Percentiles rank a stretch among this genome's conserved stretches.
Conservation (phyloP, 2,329 filamentous ascomycete genomes). For the Lachnellula willkommii region DNA sequence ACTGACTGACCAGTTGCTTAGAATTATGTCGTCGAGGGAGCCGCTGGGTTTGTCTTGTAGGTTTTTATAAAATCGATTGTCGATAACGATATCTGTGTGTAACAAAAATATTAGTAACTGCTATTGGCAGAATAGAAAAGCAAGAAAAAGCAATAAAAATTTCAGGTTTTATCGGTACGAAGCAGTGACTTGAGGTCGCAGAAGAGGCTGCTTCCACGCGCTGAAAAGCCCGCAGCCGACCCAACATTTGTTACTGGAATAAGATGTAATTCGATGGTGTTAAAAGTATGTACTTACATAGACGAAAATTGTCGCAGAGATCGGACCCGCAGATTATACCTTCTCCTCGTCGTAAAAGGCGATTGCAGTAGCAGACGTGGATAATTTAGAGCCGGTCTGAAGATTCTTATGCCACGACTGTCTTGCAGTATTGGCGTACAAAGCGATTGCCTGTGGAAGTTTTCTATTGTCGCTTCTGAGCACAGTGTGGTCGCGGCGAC, state of each 20-base stretch:
- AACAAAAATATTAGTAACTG: constrained; percentile 28
- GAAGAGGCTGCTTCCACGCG: neutral
- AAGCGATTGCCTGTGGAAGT: constrained; percentile 12
- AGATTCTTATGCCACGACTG: constrained; percentile 15
- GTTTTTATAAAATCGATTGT: constrained; percentile 13
- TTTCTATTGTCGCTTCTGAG: constrained; percentile 17
- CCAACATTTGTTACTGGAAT: constrained; percentile 2
- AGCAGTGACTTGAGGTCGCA: neutral
- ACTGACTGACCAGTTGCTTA: constrained; percentile 12
- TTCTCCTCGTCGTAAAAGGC: constrained; percentile 2
- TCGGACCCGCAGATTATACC: constrained; percentile 1
- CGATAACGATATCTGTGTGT: constrained; percentile 17
- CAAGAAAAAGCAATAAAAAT: constrained; percentile 16
- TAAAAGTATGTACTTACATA: constrained; percentile 17
- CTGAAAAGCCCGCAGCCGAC: neutral
- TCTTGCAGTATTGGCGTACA: constrained; percentile 13
- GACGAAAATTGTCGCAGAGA: constrained; percentile 8
- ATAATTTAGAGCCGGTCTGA: constrained; percentile 1
- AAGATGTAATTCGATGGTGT: neutral
- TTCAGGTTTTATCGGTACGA: neutral
- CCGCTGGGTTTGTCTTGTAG: constrained; percentile 16
- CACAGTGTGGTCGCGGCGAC: constrained; percentile 9
- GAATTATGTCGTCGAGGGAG: constrained; percentile 14
- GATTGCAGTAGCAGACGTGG: constrained; percentile 3
- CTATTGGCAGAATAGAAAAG: constrained; percentile 8